Evolutionary conservation across 2,329 filamentous ascomycete species (phyloP), one percentile per base, ranked within the genome.

Genomic region (Fonsecaea monophora): DNA sequence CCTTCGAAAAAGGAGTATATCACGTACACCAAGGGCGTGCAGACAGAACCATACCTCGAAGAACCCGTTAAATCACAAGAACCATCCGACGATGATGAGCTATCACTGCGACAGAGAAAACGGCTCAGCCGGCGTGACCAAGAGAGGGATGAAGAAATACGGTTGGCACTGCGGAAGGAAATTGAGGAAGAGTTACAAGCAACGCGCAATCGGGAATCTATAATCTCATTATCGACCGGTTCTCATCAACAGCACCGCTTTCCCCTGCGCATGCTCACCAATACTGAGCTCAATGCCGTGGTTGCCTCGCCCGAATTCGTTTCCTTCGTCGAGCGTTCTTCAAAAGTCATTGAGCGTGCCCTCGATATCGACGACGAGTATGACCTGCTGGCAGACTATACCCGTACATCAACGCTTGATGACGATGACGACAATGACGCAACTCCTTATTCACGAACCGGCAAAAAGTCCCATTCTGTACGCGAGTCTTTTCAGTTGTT

Each of bases 21-120:
- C 75, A 96, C 93, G 61, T 99, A 99, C 83, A 98, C 92, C 84
- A 98, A 97, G 82, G 94, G 89, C 64, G 93, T 98, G 25, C 96
- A 99, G 79, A 97, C 95, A 81, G 83, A 64, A 81, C 85, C 34
- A 81, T 84, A 38, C 82, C 84, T 67, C 32, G 68, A 73, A 48
- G 66, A 69, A 37, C 80, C 84, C 0, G 83, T 84, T 59, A 84
- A 83, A 25, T 25, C 61, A 3, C 82, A 84, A 56, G 85, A 87
- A 8, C 86, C 86, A 35, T 84, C 86, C 30, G 90, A 93, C 35
- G 83, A 84, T 35, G 90, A 90, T 30, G 90, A 90, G 25, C 86
- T 87, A 45, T 76, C 80, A 9, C 80, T 84, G 8, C 84, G 84
- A 53, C 80, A 86, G 42, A 87, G 86, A 55, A 96, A 94, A 81